Evolutionary conservation across 169 alveolate genomes (phyloP).

Genomic region (Plasmodium gonderi): DNA sequence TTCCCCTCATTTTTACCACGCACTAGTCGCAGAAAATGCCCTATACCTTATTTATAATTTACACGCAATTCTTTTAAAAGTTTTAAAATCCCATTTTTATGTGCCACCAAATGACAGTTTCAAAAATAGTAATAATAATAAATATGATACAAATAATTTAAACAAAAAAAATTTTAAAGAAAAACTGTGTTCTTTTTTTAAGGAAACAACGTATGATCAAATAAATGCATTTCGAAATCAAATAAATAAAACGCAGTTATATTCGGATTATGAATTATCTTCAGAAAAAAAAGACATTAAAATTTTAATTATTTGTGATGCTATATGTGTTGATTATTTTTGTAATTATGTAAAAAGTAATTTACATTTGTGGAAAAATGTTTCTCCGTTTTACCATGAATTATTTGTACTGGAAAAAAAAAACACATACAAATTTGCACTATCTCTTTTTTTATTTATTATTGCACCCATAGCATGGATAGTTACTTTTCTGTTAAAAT

Average conservation of each 20-base stretch:
- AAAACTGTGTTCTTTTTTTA: slow-evolving; percentile 27
- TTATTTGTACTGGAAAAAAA: slow-evolving; percentile 59
- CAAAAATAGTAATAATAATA: neutral
- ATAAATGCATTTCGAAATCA: slow-evolving; percentile 43
- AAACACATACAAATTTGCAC: slow-evolving; percentile 42
- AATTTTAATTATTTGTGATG: slow-evolving; percentile 68
- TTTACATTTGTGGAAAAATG: slow-evolving; percentile 18
- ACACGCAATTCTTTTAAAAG: slow-evolving; percentile 57
- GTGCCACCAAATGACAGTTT: neutral
- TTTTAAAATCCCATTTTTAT: slow-evolving; percentile 35
- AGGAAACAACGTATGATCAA: slow-evolving; percentile 73
- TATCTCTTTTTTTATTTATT: slow-evolving; percentile 56
- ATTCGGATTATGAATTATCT: slow-evolving; percentile 47
- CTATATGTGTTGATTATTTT: slow-evolving; percentile 72
- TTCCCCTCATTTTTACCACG: slow-evolving; percentile 63
- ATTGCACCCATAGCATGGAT: slow-evolving; percentile 71
- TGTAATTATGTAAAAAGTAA: slow-evolving; percentile 33
- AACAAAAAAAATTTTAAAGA: neutral
- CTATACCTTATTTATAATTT: slow-evolving; percentile 49
- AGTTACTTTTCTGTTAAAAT: slow-evolving; percentile 35
- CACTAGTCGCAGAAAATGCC: slow-evolving; percentile 67
- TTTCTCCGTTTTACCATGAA: slow-evolving; percentile 66
- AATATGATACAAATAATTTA: neutral
- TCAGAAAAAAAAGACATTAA: slow-evolving; percentile 38
- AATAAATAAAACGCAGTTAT: slow-evolving; percentile 37